These are phyloP conservation scores for Marasmius sp. DNA, from an alignment of 1,284 basidiomycete genomes.

Conservation along the genomic window DNA sequence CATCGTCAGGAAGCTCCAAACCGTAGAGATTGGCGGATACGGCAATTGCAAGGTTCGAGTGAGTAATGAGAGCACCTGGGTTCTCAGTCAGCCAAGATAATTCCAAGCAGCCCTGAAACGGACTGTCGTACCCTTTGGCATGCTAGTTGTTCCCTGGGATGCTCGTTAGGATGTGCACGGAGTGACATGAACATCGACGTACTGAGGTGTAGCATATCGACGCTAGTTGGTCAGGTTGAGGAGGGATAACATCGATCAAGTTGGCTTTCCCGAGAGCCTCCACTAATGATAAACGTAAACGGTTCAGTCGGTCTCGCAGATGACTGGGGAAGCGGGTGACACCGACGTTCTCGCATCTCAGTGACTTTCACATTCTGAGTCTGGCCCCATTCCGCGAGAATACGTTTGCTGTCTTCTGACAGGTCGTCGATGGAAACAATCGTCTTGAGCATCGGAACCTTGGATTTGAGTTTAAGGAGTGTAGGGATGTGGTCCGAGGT, in stretches of 20 bases:
- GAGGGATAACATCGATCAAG: conserved; percentile 57
- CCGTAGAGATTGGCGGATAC: conserved; percentile 66
- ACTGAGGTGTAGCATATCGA: conserved; percentile 92
- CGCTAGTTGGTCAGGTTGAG: conserved; percentile 60
- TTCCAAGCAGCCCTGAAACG: conserved; percentile 1
- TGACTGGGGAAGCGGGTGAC: neutral
- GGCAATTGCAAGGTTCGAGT: conserved; percentile 71
- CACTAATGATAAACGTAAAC: conserved; percentile 39
- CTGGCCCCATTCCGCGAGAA: conserved; percentile 75
- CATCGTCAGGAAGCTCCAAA: conserved; percentile 43
- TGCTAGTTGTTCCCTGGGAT: conserved; percentile 69
- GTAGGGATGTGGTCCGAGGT: conserved; percentile 73
- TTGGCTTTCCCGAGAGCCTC: conserved; percentile 66
- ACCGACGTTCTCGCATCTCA: conserved; percentile 68
- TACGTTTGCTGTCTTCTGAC: conserved; percentile 56
- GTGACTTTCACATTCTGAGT: conserved; percentile 64
- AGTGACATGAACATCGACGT: conserved; percentile 23
- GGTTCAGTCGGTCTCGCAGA: neutral
- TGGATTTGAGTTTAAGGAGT: conserved; percentile 68
- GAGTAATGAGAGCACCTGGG: conserved; percentile 78
- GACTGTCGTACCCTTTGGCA: conserved; percentile 65
- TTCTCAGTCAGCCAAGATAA: conserved; percentile 29
- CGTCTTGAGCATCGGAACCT: conserved; percentile 67
- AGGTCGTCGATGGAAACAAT: conserved; percentile 83
- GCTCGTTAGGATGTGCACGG: neutral